Conservation (phyloP, 768 basidiomycete genomes). For the Boletus sensibilis region DNA sequence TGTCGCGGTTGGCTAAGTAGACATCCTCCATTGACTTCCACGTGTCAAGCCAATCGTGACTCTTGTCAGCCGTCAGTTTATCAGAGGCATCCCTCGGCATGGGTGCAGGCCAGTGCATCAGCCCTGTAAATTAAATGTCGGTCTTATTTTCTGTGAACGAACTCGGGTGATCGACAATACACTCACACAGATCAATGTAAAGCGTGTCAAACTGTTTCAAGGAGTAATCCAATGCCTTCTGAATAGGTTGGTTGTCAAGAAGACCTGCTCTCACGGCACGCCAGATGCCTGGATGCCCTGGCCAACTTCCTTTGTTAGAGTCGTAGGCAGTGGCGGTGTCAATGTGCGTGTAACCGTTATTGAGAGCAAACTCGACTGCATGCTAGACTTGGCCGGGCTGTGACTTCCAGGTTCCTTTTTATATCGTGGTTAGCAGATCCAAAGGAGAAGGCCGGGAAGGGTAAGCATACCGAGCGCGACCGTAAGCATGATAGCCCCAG, state of each 20-base stretch:
- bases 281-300: slow-evolving; percentile 72
- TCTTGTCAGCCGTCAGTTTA: slow-evolving; percentile 44
- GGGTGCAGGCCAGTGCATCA: slow-evolving; percentile 82
- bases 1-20: slow-evolving; percentile 58
- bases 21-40: slow-evolving; percentile 76
- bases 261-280: slow-evolving; percentile 66
- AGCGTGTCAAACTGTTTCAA: slow-evolving; percentile 62
- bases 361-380: slow-evolving; percentile 72
- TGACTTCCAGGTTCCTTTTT: slow-evolving; percentile 70
- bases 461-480: slow-evolving; percentile 54
- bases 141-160: slow-evolving; percentile 39
- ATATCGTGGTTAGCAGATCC: background rate
- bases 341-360: slow-evolving; percentile 67
- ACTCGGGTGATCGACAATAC: too few relatives aligned
- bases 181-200: slow-evolving; percentile 76
- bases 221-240: slow-evolving; percentile 60
- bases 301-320: slow-evolving; percentile 79
- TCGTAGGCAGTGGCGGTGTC: slow-evolving; percentile 65
- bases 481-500: slow-evolving; percentile 72
- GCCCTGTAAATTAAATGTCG: slow-evolving; percentile 66
- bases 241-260: slow-evolving; percentile 72
- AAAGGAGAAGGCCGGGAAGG: background rate
- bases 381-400: slow-evolving; percentile 62
- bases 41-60: slow-evolving; percentile 64
- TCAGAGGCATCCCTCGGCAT: slow-evolving; percentile 46